Percentiles rank a stretch among this genome's conserved stretches.
phyloP scores from a whole-genome alignment of 2,329 filamentous ascomycete genomes.

The Colletotrichum sp. region DNA sequence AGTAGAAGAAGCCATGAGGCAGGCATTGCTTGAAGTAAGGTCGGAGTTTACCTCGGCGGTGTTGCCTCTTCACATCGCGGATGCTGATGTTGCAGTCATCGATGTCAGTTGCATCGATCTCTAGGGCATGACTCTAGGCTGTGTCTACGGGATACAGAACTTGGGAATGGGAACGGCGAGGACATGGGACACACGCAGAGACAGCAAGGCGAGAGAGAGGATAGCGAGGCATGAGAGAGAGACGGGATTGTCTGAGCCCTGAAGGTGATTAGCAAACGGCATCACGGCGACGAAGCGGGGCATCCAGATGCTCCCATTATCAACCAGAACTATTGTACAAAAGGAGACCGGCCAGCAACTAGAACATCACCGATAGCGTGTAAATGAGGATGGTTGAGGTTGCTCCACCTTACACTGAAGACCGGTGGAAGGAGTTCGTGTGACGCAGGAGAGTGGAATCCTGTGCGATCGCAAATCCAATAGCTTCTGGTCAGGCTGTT shows the following conservation, averaged over 20 bases:
- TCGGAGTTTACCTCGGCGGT: background rate
- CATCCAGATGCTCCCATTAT: background rate
- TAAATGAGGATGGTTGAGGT: background rate
- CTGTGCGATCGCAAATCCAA: background rate
- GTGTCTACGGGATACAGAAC: background rate
- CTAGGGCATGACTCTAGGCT: background rate
- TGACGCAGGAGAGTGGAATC: background rate
- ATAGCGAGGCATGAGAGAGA: background rate
- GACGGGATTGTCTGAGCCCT: background rate
- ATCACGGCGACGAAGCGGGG: background rate
- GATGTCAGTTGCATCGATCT: background rate
- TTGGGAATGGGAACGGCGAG: background rate
- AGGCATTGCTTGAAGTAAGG: background rate
- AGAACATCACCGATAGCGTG: background rate
- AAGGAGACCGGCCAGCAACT: background rate
- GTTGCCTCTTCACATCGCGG: background rate
- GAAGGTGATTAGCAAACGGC: background rate
- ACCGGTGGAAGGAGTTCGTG: background rate
- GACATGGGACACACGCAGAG: background rate
- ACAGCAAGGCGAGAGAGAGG: background rate
- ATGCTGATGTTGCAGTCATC: background rate
- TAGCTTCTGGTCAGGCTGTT: background rate
- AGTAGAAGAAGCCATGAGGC: background rate
- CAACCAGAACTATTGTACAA: background rate
- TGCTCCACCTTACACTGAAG: background rate